A percentile compares a stretch with the other conserved stretches of the same genome.
phyloP scores from a whole-genome alignment of 805 yeast genomes.

The Saccharomycopsis babjevae region DNA sequence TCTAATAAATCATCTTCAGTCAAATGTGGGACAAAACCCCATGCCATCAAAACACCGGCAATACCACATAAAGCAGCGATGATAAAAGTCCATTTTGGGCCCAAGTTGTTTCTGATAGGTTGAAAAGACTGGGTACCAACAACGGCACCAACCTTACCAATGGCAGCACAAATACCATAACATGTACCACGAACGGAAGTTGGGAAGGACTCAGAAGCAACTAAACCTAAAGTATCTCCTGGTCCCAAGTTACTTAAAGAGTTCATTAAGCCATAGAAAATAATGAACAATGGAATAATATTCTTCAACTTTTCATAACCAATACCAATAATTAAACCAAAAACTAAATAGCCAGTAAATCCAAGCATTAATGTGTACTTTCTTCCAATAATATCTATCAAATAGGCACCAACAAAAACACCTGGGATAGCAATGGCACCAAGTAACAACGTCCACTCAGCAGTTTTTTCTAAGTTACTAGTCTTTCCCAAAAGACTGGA shows the following conservation, averaged over 20 bases:
- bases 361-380: conserved; percentile 65
- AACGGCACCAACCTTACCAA: conserved; percentile 81
- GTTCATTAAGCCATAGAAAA: conserved; percentile 66
- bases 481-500: conserved; percentile 34
- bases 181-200: conserved; percentile 69
- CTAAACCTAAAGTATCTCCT: conserved; percentile 64
- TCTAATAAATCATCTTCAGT: conserved; percentile 57
- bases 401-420: conserved; percentile 55
- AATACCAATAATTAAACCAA: conserved; percentile 63
- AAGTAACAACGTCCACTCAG: conserved; percentile 64
- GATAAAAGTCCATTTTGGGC: conserved; percentile 67
- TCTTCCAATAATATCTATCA: conserved; percentile 59
- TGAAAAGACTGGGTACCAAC: conserved; percentile 67
- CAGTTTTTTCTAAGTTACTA: conserved; percentile 41
- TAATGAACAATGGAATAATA: conserved; percentile 53
- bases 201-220: conserved; percentile 59
- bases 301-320: conserved; percentile 46
- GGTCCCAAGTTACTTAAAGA: conserved; percentile 69
- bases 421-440: conserved; percentile 66
- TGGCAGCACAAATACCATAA: conserved; percentile 68
- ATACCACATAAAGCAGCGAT: conserved; percentile 68
- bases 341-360: conserved; percentile 57
- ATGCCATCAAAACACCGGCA: conserved; percentile 50
- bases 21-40: conserved; percentile 56
- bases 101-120: conserved; percentile 54